Base-by-base conservation (phyloP, 495 filamentous ascomycete species). In the Penicillium mononematosum region DNA sequence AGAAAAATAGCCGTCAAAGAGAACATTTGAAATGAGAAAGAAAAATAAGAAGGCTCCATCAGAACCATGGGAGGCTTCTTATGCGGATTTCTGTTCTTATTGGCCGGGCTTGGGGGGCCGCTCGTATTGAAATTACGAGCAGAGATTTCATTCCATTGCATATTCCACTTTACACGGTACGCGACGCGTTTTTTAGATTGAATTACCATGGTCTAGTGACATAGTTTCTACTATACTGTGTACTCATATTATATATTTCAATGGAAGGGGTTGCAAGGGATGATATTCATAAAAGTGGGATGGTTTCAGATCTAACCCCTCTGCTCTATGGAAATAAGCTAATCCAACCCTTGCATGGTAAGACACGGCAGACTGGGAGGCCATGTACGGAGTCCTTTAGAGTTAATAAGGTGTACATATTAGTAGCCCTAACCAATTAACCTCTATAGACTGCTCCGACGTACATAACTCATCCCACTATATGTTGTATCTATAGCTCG, bases 41-140 rank as follows among this genome's bases (percentile, higher is more conserved):
- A 14, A 8, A 32, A 49, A 34, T 44, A 51, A 47, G 8, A 48
- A 20, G 27, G 45, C 45, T 32, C 45, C 45, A 48, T 49, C 42
- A 53, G 56, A 67, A 64, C 66, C 63, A 67, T 69, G 68, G 61
- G 50, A 65, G 45, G 29, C 31, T 29, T 17, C 22, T 34, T 20
- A 14, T 32, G 29, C 24, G 6, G 12, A 29, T 32, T 51, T 31
- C 16, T 17, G 24, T 25, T 43, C 49, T 56, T 47, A 70, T 68
- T 70, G 65, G 68, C 27, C 48, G 52, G 59, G 20, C 20, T 39
- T 38, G 29, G 22, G 47, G 54, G 54, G 55, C 48, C 55, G 48
- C 41, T 58, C 46, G 55, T 58, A 58, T 58, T 58, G 24, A 16
- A 58, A 58, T 58, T 58, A 53, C 55, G 38, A 41, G 41, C 58